Percentiles rank a stretch among this genome's conserved stretches.
phyloP scores from a whole-genome alignment of 2,329 filamentous ascomycete genomes.

The Aureobasidium sp. region DNA sequence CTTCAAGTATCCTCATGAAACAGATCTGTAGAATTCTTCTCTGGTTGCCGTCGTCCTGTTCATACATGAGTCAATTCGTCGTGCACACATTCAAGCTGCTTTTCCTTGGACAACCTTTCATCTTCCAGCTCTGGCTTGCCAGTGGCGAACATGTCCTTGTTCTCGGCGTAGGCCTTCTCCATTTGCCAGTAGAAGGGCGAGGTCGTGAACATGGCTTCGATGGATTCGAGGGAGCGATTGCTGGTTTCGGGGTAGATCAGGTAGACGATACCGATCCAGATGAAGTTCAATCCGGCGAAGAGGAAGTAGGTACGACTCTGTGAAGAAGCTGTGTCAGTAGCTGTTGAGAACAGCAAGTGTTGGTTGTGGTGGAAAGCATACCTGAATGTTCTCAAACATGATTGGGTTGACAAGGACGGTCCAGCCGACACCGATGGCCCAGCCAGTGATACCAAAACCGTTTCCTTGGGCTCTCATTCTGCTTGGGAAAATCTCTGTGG shows the following conservation, averaged over 20 bases:
- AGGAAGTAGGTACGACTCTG: slow-evolving; percentile 45
- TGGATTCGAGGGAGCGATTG: slow-evolving; percentile 45
- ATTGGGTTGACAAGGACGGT: slow-evolving; percentile 48
- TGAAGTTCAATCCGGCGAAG: slow-evolving; percentile 45
- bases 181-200: slow-evolving; percentile 42
- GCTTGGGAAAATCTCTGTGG: slow-evolving; percentile 52
- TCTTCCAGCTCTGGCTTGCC: neutral
- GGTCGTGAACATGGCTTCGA: slow-evolving; percentile 45
- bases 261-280: slow-evolving; percentile 46
- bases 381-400: slow-evolving; percentile 42
- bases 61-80: neutral
- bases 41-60: neutral
- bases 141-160: slow-evolving; percentile 17
- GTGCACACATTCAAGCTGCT: neutral
- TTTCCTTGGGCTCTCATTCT: slow-evolving; percentile 54
- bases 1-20: neutral
- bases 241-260: slow-evolving; percentile 42
- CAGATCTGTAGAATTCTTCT: neutral
- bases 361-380: neutral
- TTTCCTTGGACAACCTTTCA: neutral
- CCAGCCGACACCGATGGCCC: slow-evolving; percentile 52
- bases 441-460: slow-evolving; percentile 52
- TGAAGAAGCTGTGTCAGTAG: neutral
- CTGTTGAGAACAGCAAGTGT: too few relatives aligned
- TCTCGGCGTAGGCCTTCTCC: slow-evolving; percentile 33